These are phyloP conservation scores for Kodamaea ohmeri DNA, from an alignment of 1,139 yeast genomes.

Conservation along the genomic window DNA sequence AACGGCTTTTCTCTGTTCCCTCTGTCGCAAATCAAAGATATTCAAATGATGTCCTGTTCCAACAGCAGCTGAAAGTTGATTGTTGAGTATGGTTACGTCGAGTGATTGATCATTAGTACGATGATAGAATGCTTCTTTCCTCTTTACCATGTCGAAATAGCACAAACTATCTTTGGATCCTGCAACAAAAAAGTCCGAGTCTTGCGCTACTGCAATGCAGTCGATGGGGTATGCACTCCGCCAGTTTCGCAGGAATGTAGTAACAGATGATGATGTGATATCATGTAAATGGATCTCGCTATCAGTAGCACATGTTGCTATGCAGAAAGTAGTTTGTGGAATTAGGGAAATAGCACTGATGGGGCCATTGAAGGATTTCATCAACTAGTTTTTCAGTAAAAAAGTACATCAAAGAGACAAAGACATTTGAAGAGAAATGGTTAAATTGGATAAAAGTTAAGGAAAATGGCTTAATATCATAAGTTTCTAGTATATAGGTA, in stretches of 20 bases:
- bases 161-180: conserved; percentile 15
- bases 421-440: too few species aligned
- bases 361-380: conserved; percentile 2
- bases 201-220: conserved; percentile 16
- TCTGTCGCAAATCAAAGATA: conserved; percentile 21
- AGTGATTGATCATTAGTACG: conserved; percentile 15
- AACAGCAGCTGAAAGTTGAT: conserved; percentile 22
- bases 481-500: too few species aligned
- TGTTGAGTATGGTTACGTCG: conserved; percentile 16
- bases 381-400: too few species aligned
- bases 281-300: conserved; percentile 22
- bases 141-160: conserved; percentile 18
- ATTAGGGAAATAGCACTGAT: conserved; percentile 1
- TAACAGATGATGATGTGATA: conserved; percentile 4
- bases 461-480: too few species aligned
- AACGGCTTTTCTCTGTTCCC: conserved; percentile 14
- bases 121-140: conserved; percentile 13
- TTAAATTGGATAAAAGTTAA: too few species aligned
- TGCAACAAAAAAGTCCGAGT: conserved; percentile 13
- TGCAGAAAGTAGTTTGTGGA: conserved; percentile 1
- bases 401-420: background rate
- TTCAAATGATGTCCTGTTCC: conserved; percentile 25
- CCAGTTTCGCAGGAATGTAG: conserved; percentile 6
- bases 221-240: conserved; percentile 16
- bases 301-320: conserved; percentile 23